Base-by-base conservation (phyloP, 345 rosid genomes). In the Heritiera fomes region DNA sequence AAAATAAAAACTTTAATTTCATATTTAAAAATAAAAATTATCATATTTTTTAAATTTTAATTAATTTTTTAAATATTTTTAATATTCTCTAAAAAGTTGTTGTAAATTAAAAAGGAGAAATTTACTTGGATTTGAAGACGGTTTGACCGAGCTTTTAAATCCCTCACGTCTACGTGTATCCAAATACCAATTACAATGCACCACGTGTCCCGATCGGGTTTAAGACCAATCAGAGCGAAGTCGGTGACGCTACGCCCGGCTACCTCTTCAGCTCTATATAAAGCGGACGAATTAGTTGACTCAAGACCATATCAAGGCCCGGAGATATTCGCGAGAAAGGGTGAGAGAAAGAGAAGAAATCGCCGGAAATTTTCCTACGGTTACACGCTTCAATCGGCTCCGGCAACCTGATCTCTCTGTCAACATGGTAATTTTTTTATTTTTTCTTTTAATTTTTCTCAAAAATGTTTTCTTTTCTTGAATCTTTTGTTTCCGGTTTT, bases 391-490 rank as follows among this genome's bases (percentile, higher is more conserved):
- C 67, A 64, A 47, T 12, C 79, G 70, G 78, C 81, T 12, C 80
- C 81, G 74, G 82, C 76, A 1, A 14, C 72, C 82, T 30, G 69
- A 71, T 84, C 79, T 70, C 77, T 60, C 82, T 18, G 45, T 49
- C 71, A 80, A 62, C 80, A 86, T 88, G 91, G 89, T 88, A 84
- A 70, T 40, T 60, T 38, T 23, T 2, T 46, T 7, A 7, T 43
- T 11, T 80, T 52, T 6, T 68, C 7, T n/a, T 47, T 52, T 56
- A 7, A 8, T 72, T 76, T n/a, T 43, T 43, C 45, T 43, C 6
- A 43, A 43, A 43, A 43, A 43, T 0, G 7, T 43, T 43, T 43
- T 43, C 18, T n/a, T 4, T 45, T 3, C 38, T 3, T 34, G 3
- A 40, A 23, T 64, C n/a, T 12, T 62, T n/a, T 12, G 46, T 56